phyloP scores from a whole-genome alignment of 495 filamentous ascomycete species.

The Neurospora africana region DNA sequence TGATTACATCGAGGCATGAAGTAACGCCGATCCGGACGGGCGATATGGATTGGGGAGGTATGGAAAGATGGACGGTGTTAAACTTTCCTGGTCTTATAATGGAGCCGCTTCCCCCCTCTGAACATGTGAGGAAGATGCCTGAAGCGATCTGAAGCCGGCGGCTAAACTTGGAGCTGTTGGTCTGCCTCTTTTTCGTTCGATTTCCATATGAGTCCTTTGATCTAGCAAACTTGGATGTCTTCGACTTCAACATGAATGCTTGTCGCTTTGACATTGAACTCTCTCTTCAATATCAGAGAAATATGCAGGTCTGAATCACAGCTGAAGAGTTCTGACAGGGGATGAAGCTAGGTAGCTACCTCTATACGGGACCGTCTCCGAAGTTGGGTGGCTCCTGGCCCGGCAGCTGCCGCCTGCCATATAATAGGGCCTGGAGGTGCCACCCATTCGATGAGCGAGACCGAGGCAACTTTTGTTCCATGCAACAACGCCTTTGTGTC shows the following conservation, averaged over 20 bases:
- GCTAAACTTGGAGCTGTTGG: not conserved
- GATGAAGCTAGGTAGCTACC: too few species aligned
- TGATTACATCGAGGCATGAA: not conserved
- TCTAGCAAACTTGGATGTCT: not conserved
- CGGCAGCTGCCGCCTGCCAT: not conserved
- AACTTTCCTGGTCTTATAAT: not conserved
- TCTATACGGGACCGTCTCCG: not conserved
- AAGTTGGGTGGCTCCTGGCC: not conserved
- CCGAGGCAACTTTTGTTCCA: not conserved
- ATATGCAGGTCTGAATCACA: not conserved
- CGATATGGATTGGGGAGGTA: not conserved
- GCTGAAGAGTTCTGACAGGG: not conserved
- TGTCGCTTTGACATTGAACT: not conserved
- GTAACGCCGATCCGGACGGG: not conserved
- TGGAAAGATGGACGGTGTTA: not conserved
- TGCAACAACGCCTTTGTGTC: not conserved
- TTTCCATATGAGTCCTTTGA: not conserved
- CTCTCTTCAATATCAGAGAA: not conserved
- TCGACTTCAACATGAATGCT: not conserved
- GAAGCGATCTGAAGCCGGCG: not conserved
- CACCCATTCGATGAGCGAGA: not conserved
- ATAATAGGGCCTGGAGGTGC: not conserved
- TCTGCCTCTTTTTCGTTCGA: not conserved
- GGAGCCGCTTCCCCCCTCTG: not conserved
- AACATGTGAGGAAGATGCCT: not conserved